Evolutionary conservation across 345 rosid genomes (phyloP).

Genomic region (Eucalyptus leucophloia): DNA sequence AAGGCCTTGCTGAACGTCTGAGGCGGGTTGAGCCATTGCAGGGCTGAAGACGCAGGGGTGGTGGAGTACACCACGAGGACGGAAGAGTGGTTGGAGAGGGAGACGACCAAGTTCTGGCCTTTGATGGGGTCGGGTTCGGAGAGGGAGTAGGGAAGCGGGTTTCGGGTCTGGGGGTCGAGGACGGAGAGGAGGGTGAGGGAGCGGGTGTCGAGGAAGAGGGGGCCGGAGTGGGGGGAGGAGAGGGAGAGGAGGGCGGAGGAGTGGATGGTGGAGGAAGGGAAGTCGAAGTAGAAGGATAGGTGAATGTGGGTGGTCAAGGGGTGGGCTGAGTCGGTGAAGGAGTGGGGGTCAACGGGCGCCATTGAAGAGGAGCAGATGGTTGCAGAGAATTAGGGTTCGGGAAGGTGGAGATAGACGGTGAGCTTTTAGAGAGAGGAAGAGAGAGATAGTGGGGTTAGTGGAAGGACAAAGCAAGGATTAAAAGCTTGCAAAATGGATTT

Average conservation of each 20-base stretch:
- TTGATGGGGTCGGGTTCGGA: conserved; percentile 34
- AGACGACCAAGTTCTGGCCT: conserved; percentile 32
- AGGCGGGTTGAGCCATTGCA: conserved; percentile 75
- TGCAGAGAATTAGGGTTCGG: neutral
- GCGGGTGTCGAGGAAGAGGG: conserved; percentile 63
- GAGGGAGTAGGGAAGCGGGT: conserved; percentile 28
- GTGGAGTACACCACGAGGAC: conserved; percentile 44
- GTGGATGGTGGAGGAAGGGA: conserved; percentile 67
- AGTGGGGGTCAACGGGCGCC: conserved; percentile 82
- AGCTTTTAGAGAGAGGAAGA: too few relatives aligned
- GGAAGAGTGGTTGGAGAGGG: conserved; percentile 29
- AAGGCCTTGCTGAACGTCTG: conserved; percentile 58
- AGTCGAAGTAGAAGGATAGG: conserved; percentile 68
- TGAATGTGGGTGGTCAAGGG: conserved; percentile 56
- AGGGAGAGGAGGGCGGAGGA: conserved; percentile 68
- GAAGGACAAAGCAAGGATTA: neutral
- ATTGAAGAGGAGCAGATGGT: neutral
- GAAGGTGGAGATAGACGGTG: neutral
- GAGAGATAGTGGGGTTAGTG: neutral
- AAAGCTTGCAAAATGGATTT: neutral
- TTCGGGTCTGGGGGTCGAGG: conserved; percentile 30
- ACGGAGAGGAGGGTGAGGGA: conserved; percentile 29
- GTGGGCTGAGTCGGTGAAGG: conserved; percentile 64
- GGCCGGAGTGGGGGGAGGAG: conserved; percentile 28
- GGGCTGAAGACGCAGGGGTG: conserved; percentile 69